phyloP scores from a whole-genome alignment of 2,329 filamentous ascomycete species.

The Ascochyta koolunga region DNA sequence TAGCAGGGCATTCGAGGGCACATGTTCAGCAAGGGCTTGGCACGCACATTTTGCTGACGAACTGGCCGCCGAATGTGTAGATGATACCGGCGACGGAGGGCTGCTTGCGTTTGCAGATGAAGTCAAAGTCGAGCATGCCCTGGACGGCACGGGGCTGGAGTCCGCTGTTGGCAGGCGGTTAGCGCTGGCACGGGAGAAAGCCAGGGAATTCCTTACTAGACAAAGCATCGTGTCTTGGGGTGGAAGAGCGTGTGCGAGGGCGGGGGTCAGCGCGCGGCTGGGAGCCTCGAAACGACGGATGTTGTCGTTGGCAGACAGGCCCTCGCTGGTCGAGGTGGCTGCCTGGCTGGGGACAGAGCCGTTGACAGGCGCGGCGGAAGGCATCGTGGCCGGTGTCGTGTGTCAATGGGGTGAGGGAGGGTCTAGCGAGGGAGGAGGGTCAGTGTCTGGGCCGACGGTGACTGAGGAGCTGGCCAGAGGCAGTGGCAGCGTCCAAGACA shows the following conservation, averaged over 20 bases:
- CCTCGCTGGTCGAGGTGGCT: conserved; percentile 39
- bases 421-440: conserved; percentile 20
- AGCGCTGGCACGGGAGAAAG: neutral
- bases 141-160: conserved; percentile 82
- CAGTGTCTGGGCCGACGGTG: conserved; percentile 14
- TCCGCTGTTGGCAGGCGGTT: conserved; percentile 60
- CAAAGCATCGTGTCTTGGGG: conserved; percentile 99
- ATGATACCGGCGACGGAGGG: conserved; percentile 99
- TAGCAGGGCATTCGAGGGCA: conserved; percentile 18
- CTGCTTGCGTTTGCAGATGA: conserved; percentile 98
- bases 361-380: conserved; percentile 48
- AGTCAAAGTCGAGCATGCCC: conserved; percentile 92
- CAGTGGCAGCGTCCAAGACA: neutral
- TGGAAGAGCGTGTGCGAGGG: conserved; percentile 93
- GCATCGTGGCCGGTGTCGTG: conserved; percentile 49
- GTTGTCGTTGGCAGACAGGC: conserved; percentile 90
- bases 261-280: conserved; percentile 87
- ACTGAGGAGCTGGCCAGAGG: neutral
- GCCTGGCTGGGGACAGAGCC: conserved; percentile 40
- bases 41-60: conserved; percentile 96
- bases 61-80: conserved; percentile 99
- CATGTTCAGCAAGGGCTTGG: conserved; percentile 24
- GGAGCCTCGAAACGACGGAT: conserved; percentile 95
- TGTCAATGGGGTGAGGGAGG: conserved; percentile 20
- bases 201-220: conserved; percentile 69